Base-by-base conservation (phyloP, 2,329 filamentous ascomycete genomes). In the Penicillium digitatum region DNA sequence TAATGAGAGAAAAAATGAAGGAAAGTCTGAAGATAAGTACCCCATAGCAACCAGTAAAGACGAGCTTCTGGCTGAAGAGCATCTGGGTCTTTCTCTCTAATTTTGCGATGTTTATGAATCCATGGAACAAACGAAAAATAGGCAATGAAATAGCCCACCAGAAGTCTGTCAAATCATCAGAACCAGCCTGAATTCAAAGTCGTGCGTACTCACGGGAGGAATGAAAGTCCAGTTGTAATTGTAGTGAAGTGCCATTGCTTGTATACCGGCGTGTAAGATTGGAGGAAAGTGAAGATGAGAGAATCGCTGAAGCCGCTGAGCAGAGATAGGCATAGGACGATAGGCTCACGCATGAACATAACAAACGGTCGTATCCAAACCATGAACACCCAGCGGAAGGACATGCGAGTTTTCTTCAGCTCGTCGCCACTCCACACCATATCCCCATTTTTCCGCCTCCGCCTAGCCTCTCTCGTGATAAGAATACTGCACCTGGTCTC, bases 401-500 rank as follows among this genome's bases (percentile, higher is more conserved):
- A 79, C 65, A 87, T 81, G 43, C 82, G 78, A 52, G 80, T 76
- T 12, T 73, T 71, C 9, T 82, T 77, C 16, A 90, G 79, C 72
- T 94, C 89, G 56, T 88, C 84, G 0, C 87, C 88, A 1, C 89
- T 88, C 68, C 82, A 89, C 58, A 90, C 71, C 64, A 87, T 85
- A 52, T 80, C 69, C 5, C 83, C 83, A 7, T 74, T 82, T 58
- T 77, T 72, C 48, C 84, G 79, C 29, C 81, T 73, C 48, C 73
- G 77, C 68, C 81, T 82, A 2, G 84, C 84, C 50, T 85, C 81
- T 10, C 72, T 73, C 62, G 85, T 81, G 62, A 87, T 74, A 54
- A 86, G 75, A 42, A 83, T 76, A 8, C 78, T 82, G 16, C 81
- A 75, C 20, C 84, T 76, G 6, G 83, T 86, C 63, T 87, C 84